These are phyloP conservation scores for Amanita subjunquillea DNA, from an alignment of 768 basidiomycete genomes.

Conservation along the genomic window DNA sequence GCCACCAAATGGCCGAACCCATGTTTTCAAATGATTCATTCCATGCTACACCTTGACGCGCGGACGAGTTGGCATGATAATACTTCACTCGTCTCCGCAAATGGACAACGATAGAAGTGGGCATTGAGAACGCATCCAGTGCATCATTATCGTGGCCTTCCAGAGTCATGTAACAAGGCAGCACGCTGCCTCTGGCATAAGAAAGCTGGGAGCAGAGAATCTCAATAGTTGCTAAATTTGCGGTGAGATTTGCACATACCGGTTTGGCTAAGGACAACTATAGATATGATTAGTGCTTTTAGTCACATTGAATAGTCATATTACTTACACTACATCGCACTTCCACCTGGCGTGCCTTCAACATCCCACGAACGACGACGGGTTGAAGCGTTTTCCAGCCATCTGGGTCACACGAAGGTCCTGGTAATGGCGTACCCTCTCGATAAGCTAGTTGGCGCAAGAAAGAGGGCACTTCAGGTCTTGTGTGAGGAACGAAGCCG, in stretches of 20 bases:
- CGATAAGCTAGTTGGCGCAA: constrained; percentile 41
- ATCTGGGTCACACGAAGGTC: constrained; percentile 37
- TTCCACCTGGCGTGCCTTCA: constrained; percentile 26
- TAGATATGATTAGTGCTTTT: background rate
- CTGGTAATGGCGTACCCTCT: constrained; percentile 30
- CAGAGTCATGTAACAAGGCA: constrained; percentile 35
- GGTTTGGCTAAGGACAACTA: constrained; percentile 39
- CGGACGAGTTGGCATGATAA: constrained; percentile 25
- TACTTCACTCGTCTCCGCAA: constrained; percentile 33
- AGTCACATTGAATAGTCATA: background rate
- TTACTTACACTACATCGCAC: constrained; percentile 30
- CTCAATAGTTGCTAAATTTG: background rate
- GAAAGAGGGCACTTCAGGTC: constrained; percentile 34
- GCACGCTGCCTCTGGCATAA: constrained; percentile 38
- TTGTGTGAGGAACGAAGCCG: constrained; percentile 37
- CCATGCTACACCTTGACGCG: constrained; percentile 30
- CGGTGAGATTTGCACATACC: constrained; percentile 16
- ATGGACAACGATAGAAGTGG: constrained; percentile 27
- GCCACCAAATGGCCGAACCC: constrained; percentile 39
- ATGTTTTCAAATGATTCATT: constrained; percentile 35
- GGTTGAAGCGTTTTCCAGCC: constrained; percentile 39
- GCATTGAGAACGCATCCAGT: constrained; percentile 31
- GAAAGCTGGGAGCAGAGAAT: constrained; percentile 20
- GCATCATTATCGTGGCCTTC: constrained; percentile 26
- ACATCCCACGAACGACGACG: constrained; percentile 31